A percentile compares a stretch with the other conserved stretches of the same genome.
Evolutionary conservation across 495 filamentous ascomycete genomes (phyloP).

Genomic region (Penicillium herquei): DNA sequence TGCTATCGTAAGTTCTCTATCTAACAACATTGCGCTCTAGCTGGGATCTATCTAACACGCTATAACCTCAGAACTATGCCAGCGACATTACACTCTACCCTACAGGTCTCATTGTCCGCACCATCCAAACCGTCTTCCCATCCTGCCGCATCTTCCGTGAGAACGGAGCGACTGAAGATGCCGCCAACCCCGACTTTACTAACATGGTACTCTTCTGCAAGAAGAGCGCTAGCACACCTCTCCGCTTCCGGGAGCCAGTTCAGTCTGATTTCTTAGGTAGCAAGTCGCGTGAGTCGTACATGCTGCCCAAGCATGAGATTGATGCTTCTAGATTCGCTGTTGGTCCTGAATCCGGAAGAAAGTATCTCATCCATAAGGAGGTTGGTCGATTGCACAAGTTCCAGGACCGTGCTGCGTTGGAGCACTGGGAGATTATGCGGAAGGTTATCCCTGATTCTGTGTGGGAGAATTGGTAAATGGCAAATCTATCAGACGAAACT

Average conservation of each 20-base stretch:
- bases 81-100: conserved; percentile 77
- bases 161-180: conserved; percentile 45
- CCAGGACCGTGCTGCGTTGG: conserved; percentile 71
- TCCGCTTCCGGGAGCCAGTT: conserved; percentile 68
- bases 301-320: conserved; percentile 75
- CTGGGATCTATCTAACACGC: not conserved
- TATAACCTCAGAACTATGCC: conserved; percentile 78
- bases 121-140: conserved; percentile 70
- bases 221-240: conserved; percentile 35
- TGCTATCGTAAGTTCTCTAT: conserved; percentile 68
- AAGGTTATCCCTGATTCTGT: conserved; percentile 72
- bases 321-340: conserved; percentile 47
- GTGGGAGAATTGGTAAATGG: conserved; percentile 82
- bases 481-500: not conserved
- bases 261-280: conserved; percentile 70
- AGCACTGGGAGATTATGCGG: conserved; percentile 92
- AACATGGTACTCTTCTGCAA: conserved; percentile 78
- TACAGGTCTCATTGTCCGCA: conserved; percentile 68
- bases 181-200: conserved; percentile 66
- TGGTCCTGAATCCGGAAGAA: conserved; percentile 31
- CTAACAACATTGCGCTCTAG: not conserved
- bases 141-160: conserved; percentile 84
- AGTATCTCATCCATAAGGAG: conserved; percentile 27
- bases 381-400: conserved; percentile 62
- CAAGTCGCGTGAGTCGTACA: conserved; percentile 61